A percentile compares a stretch with the other conserved stretches of the same genome.
phyloP scores from a whole-genome alignment of 1,284 basidiomycete species.

The Vanrija sp. region DNA sequence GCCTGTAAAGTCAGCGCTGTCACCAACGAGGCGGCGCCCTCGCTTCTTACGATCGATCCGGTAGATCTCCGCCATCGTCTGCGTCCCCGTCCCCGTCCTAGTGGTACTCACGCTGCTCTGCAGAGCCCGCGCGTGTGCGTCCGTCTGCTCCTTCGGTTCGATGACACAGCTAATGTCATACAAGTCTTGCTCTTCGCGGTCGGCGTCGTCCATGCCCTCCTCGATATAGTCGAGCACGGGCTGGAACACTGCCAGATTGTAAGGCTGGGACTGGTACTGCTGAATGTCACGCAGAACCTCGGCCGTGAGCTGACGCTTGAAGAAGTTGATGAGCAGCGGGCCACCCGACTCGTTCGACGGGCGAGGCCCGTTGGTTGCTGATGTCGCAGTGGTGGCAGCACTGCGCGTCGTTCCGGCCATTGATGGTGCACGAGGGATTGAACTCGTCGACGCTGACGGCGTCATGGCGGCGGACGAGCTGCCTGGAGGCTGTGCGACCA shows the following conservation, averaged over 20 bases:
- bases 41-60: too few relatives aligned
- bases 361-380: not conserved
- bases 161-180: slow-evolving; percentile 80
- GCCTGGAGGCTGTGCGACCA: slow-evolving; percentile 51
- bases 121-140: too few relatives aligned
- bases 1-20: too few relatives aligned
- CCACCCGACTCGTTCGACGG: not conserved
- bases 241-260: slow-evolving; percentile 72
- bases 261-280: slow-evolving; percentile 86
- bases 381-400: too few relatives aligned
- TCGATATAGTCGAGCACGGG: slow-evolving; percentile 71
- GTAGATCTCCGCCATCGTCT: too few relatives aligned
- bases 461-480: too few relatives aligned
- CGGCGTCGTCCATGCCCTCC: slow-evolving; percentile 63
- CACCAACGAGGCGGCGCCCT: too few relatives aligned
- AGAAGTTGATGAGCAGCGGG: slow-evolving; percentile 77
- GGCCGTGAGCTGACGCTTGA: slow-evolving; percentile 87
- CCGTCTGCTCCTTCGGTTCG: slow-evolving; percentile 72
- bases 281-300: slow-evolving; percentile 96
- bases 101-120: too few relatives aligned
- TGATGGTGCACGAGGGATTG: too few relatives aligned
- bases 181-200: slow-evolving; percentile 55
- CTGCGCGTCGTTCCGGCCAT: not conserved
- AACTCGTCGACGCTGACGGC: too few relatives aligned
- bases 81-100: too few relatives aligned